A percentile compares a stretch with the other conserved stretches of the same genome.
Evolutionary conservation across 352 stramenopile genomes (phyloP).

Genomic region (Globisporangium canariense): DNA sequence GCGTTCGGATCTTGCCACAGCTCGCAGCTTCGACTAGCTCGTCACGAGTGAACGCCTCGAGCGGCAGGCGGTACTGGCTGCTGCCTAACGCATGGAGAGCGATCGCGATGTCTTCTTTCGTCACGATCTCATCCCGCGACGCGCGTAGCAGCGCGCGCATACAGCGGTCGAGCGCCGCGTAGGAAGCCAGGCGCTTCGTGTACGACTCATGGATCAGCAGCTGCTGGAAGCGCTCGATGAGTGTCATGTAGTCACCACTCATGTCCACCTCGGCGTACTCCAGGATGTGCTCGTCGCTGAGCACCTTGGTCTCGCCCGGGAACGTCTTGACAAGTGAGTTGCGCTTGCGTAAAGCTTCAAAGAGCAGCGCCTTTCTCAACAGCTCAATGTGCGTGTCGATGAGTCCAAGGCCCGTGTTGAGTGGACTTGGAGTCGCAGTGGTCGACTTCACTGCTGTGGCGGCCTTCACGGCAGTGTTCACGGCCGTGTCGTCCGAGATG

Average conservation of each 20-base stretch:
- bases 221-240: constrained; percentile 66
- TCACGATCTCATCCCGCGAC: constrained; percentile 45
- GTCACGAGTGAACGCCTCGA: constrained; percentile 65
- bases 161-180: constrained; percentile 61
- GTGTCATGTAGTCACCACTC: constrained; percentile 62
- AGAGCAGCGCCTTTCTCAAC: constrained; percentile 53
- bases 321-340: constrained; percentile 75
- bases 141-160: constrained; percentile 49
- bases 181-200: constrained; percentile 50
- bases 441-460: neutral
- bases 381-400: constrained; percentile 66
- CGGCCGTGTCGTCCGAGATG: constrained; percentile 15
- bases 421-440: neutral
- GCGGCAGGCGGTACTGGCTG: constrained; percentile 36
- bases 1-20: constrained; percentile 45
- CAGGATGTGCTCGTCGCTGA: constrained; percentile 38
- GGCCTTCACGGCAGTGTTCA: neutral
- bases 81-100: constrained; percentile 32
- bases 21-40: constrained; percentile 46
- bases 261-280: constrained; percentile 61
- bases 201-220: constrained; percentile 69
- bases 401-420: constrained; percentile 56
- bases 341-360: constrained; percentile 64
- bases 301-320: constrained; percentile 39
- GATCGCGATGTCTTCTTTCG: constrained; percentile 68